Evolutionary conservation across 2,329 filamentous ascomycete species (phyloP).

Genomic region (Mollisia scopiformis): DNA sequence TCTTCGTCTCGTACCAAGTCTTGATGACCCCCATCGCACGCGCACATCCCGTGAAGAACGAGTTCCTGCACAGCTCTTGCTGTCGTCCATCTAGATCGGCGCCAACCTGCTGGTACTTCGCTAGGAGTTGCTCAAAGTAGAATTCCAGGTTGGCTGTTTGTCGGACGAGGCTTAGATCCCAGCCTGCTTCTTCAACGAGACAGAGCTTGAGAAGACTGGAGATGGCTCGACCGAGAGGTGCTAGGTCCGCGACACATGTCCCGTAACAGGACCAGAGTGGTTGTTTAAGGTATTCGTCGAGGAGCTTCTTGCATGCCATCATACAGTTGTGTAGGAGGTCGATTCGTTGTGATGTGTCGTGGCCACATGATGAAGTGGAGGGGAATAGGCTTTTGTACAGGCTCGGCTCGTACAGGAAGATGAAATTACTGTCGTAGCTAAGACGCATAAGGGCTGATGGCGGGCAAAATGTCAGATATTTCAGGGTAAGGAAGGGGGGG

Average conservation of each 20-base stretch:
- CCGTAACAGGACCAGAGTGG: constrained; percentile 8
- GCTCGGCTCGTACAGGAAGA: constrained; percentile 22
- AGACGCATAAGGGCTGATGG: constrained; percentile 14
- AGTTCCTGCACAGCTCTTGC: constrained; percentile 3
- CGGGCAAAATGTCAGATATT: background rate
- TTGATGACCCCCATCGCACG: constrained; percentile 17
- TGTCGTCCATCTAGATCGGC: constrained; percentile 18
- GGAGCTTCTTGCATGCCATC: constrained; percentile 13
- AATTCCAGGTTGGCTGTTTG: constrained; percentile 36
- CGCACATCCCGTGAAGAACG: constrained; percentile 19
- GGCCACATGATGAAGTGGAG: background rate
- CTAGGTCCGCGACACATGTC: constrained; percentile 15
- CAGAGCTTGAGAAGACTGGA: constrained; percentile 42
- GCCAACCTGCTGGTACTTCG: constrained; percentile 21
- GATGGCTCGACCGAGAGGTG: constrained; percentile 41
- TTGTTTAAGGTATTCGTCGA: constrained; percentile 15
- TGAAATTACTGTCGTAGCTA: constrained; percentile 20
- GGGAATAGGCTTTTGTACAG: constrained; percentile 18
- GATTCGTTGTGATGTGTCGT: constrained; percentile 17
- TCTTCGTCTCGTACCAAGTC: constrained; percentile 21
- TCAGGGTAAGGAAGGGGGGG: background rate
- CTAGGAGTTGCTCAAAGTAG: constrained; percentile 21
- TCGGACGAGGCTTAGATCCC: constrained; percentile 42
- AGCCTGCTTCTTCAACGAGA: constrained; percentile 40
- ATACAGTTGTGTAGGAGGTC: constrained; percentile 28